A percentile compares a stretch with the other conserved stretches of the same genome.
These are phyloP conservation scores for Apostasia shenzhenica DNA, from an alignment of 106 monocot species.

Conservation along the genomic window DNA sequence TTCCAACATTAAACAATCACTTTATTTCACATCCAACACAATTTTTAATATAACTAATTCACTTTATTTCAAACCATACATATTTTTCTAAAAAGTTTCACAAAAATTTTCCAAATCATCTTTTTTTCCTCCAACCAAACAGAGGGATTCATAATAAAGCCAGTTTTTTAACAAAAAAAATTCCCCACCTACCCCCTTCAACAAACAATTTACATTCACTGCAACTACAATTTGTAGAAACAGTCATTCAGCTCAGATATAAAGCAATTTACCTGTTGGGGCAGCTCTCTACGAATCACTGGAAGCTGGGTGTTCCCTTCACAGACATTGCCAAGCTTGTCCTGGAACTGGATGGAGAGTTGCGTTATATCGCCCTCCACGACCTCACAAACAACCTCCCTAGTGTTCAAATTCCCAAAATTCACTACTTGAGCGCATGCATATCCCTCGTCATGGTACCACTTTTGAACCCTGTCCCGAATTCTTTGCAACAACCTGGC, in stretches of 20 bases:
- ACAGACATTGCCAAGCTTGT: conserved; percentile 89
- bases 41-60: too few species aligned
- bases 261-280: conserved; percentile 51
- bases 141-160: too few species aligned
- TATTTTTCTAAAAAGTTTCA: too few species aligned
- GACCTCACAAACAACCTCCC: conserved; percentile 95
- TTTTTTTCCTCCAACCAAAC: too few species aligned
- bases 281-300: conserved; percentile 78
- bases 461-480: conserved; percentile 84
- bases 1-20: too few species aligned
- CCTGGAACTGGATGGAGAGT: conserved; percentile 77
- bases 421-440: conserved; percentile 96
- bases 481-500: conserved; percentile 92
- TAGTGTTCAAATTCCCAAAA: conserved; percentile 92
- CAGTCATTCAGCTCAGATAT: not conserved
- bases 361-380: conserved; percentile 96
- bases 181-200: too few species aligned
- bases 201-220: too few species aligned
- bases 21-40: too few species aligned
- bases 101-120: too few species aligned
- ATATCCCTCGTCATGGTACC: conserved; percentile 98
- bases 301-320: conserved; percentile 83
- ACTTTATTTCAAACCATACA: too few species aligned
- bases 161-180: too few species aligned
- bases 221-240: not conserved